Base-by-base conservation (phyloP, 345 rosid species). In the Alliaria petiolata region DNA sequence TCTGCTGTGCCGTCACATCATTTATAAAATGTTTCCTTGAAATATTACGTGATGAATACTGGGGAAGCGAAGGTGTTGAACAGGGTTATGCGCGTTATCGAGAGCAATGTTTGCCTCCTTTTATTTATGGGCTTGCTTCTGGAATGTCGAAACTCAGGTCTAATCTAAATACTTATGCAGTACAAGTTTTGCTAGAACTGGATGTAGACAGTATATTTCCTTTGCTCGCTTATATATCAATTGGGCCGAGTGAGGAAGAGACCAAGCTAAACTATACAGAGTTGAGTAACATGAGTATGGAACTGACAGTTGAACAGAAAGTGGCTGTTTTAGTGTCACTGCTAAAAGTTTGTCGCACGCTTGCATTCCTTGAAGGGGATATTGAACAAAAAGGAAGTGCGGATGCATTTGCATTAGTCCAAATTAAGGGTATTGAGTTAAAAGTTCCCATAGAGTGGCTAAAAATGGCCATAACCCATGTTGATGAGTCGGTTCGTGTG, bases 1-100 rank as follows among this genome's bases (percentile, higher is more conserved):
- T 91, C 58, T 93, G 98, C 71, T 86, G 86, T 80, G 98, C 98
- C 34, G 86, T 83, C 50, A 89, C 98, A 26, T 83, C 97, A 20
- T 93, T 93, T 79, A 76, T 91, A 81, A 89, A 85, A 76, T 91
- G 95, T 81, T 91, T 91, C 81, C 95, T 93, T 64, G 95, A 89
- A 76, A 46, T 63, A 67, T 80, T 93, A 76, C 89, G 98, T 57
- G 91, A 89, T 78, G 98, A 89, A 75, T 84, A 84, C 71, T 93
- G 98, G 98, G 85, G 67, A 70, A 81, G 66, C 63, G 76, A 89
- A 78, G 98, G 98, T 58, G 63, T 91, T 79, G 89, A 84, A 68
- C 74, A 72, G 75, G 98, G 98, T 8, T 91, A 83, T 81, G 72
- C 69, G 9, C 64, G 80, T 71, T 91, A 84, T 60, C 89, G 98